These are phyloP conservation scores for Cladosporium oxysporum DNA, from an alignment of 2,329 filamentous ascomycete species.

Conservation along the genomic window DNA sequence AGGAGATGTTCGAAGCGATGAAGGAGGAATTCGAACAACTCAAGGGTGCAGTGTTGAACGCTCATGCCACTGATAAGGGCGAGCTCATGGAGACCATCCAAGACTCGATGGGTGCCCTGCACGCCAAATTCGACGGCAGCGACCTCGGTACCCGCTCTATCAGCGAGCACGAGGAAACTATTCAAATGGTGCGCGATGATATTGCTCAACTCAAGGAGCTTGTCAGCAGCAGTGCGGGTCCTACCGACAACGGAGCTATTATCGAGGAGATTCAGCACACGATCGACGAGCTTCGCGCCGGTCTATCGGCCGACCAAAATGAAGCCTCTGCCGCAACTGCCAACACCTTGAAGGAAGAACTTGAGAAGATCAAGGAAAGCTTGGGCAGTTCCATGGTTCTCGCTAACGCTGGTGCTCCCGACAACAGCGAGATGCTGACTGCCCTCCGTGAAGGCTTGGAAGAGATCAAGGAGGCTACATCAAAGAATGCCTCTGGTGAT, in stretches of 20 bases:
- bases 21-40: constrained; percentile 81
- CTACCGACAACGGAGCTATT: constrained; percentile 57
- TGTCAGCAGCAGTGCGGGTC: constrained; percentile 33
- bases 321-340: constrained; percentile 45
- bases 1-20: constrained; percentile 66
- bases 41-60: constrained; percentile 70
- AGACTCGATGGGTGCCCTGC: constrained; percentile 51
- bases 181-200: constrained; percentile 58
- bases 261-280: constrained; percentile 63
- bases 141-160: constrained; percentile 33
- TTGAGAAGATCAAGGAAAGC: constrained; percentile 47
- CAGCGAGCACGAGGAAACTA: constrained; percentile 46
- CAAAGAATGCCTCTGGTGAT: constrained; percentile 23
- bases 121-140: constrained; percentile 45
- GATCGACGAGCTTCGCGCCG: constrained; percentile 45
- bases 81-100: constrained; percentile 64
- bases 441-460: constrained; percentile 36
- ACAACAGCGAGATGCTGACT: constrained; percentile 30
- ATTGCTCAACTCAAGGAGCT: constrained; percentile 63
- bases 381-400: constrained; percentile 46
- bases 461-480: constrained; percentile 42
- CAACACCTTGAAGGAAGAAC: constrained; percentile 45
- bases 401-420: constrained; percentile 22
- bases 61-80: constrained; percentile 58
- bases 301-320: constrained; percentile 42